Evolutionary conservation across 768 basidiomycete genomes (phyloP), one percentile per base, ranked within the genome.

Genomic region (Auricularia heimuer): DNA sequence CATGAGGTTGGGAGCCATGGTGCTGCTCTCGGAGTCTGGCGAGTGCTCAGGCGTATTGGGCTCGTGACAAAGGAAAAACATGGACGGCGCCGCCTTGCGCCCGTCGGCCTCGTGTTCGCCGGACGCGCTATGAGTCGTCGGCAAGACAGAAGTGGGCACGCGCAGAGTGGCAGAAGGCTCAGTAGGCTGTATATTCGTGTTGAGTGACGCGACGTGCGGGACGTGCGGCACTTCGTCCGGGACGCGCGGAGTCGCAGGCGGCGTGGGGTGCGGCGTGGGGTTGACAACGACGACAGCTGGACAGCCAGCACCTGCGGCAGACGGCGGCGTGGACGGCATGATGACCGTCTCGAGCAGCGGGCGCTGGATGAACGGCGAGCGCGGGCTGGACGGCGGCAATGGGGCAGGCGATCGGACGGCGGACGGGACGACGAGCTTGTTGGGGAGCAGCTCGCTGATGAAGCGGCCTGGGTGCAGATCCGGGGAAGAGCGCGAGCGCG

Each of bases 231-330:
- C 24, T 10, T 33, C 56, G 24, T 60, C 56, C 24, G 56, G 56
- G 11, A 60, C 34, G 56, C 56, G 56, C 34, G 88, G 89, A 1
- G 88, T 89, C 1, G 85, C 81, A 2, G 90, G 90, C 6, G 90
- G 68, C 1, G 90, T 92, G 1, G 86, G 88, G 68, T 86, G 87
- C 2, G 89, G 89, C 0, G 89, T 90, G 18, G 89, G 88, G 68
- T 87, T 85, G 8, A 90, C 84, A 24, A 92, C 80, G 16, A 90
- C 81, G 4, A 92, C 80, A 11, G 66, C 36, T 16, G 66, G 66
- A n/a, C 44, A 36, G 21, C 44, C 63, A 3, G 63, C 42, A 3
- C 37, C 39, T 6, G 54, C 61, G 2, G 63, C 33, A 14, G 66
- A 64, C 12, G 63, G 63, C 29, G 56, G 56, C 10, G 56, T 70